phyloP scores from a whole-genome alignment of 2,329 filamentous ascomycete genomes.

The Alternaria ventricosa region DNA sequence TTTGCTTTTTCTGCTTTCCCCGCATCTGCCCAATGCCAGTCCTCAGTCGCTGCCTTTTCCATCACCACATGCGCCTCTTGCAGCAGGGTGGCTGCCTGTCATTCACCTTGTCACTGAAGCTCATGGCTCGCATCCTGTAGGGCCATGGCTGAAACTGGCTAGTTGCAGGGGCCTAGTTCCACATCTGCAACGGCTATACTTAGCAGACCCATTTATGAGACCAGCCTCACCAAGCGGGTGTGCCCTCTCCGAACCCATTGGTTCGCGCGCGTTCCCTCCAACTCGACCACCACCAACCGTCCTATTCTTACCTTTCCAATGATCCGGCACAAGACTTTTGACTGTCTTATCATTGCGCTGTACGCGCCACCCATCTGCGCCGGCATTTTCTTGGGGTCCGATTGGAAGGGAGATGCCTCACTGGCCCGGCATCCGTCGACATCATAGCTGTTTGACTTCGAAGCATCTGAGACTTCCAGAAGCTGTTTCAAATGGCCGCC shows the following conservation, averaged over 20 bases:
- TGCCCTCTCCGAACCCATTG: conserved; percentile 34
- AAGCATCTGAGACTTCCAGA: conserved; percentile 29
- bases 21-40: conserved; percentile 2
- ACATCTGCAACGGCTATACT: conserved; percentile 46
- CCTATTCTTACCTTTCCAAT: background rate
- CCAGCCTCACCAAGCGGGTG: conserved; percentile 32
- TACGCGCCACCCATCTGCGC: background rate
- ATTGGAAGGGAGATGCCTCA: background rate
- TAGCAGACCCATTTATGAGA: conserved; percentile 36
- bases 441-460: conserved; percentile 19
- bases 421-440: conserved; percentile 1
- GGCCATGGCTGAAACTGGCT: conserved; percentile 42
- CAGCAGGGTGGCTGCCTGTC: conserved; percentile 4
- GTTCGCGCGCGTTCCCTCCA: conserved; percentile 15
- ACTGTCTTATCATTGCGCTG: conserved; percentile 4
- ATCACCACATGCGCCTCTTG: background rate
- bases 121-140: conserved; percentile 30
- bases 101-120: conserved; percentile 1
- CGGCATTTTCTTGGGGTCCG: background rate
- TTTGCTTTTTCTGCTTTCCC: background rate
- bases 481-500: conserved; percentile 28
- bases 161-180: conserved; percentile 42
- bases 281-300: conserved; percentile 10
- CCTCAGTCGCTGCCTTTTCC: background rate
- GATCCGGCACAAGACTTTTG: background rate